phyloP scores from a whole-genome alignment of 345 rosid species.

The Eucalyptus sp. region DNA sequence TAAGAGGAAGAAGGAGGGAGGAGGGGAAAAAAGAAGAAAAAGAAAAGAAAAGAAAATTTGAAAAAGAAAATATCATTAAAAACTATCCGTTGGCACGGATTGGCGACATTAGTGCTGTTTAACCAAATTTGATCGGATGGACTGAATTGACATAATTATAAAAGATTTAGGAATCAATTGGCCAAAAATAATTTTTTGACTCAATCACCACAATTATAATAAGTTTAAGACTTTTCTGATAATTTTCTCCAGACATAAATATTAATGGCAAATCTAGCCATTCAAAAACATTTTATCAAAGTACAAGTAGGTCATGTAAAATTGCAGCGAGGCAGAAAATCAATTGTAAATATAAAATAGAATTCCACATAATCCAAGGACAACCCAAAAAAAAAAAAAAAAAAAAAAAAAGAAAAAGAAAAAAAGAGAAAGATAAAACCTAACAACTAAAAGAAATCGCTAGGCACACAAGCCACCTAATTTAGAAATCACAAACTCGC shows the following conservation, averaged over 20 bases:
- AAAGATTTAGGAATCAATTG: too few relatives aligned
- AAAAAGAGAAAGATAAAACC: neutral
- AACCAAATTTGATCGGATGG: fast-evolving
- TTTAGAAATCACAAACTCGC: neutral
- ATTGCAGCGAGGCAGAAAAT: neutral
- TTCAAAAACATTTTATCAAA: neutral
- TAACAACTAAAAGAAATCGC: neutral
- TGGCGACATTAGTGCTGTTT: fast-evolving
- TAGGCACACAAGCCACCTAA: neutral
- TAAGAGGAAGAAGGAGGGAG: too few relatives aligned
- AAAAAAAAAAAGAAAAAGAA: too few relatives aligned
- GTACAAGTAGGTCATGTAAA: neutral
- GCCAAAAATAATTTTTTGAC: too few relatives aligned
- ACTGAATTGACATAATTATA: too few relatives aligned
- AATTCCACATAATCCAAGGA: neutral
- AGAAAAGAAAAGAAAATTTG: too few relatives aligned
- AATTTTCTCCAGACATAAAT: fast-evolving
- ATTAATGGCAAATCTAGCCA: neutral
- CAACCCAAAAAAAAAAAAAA: too few relatives aligned
- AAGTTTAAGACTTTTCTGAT: too few relatives aligned
- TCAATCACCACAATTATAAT: too few relatives aligned
- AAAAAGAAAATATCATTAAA: too few relatives aligned
- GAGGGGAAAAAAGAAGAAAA: too few relatives aligned
- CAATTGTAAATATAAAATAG: neutral
- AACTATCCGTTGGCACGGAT: fast-evolving